Evolutionary conservation across 805 yeast genomes (phyloP), one percentile per base, ranked within the genome.

Genomic region (Kuraishia molischiana): DNA sequence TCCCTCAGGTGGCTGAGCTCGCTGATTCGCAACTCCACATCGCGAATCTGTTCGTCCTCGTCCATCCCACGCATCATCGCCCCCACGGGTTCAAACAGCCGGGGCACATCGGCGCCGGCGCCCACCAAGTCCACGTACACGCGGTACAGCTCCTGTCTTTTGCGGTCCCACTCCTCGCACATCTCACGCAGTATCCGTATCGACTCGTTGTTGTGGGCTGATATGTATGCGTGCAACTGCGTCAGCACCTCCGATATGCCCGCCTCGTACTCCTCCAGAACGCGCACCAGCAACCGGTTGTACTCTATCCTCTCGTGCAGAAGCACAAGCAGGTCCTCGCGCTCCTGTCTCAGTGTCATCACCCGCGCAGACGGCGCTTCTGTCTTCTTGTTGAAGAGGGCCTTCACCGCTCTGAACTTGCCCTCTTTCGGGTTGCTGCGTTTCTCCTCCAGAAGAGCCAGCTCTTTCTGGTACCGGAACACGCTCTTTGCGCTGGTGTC

Each of bases 261-360:
- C 20, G n/a, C 28, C 24, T 44, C 44, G 34, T 41, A 44, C 14
- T 39, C 43, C 14, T 24, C 38, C 4, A 44, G 24, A n/a, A 38
- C 13, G 5, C 18, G 29, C 14, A 41, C 21, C 14, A 37, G 20
- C 15, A 24, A 37, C 21, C 28, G 21, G 15, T 40, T 43, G 37
- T 40, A 43, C 4, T 32, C n/a, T 10, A 34, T 13, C 22, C 41
- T 38, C 19, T 43, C 39, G 4, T 21, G 18, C 11, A 36, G 11
- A 20, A 40, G 24, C 9, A 19, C 15, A 8, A 15, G 18, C 15
- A 38, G 19, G n/a, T 33, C 19, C 26, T 19, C 17, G 15, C 26
- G 26, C 24, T 38, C 40, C 17, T 20, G 24, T 28, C 28, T 14
- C 21, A 38, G 29, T 3, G 13, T 19, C 3, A 11, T 24, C 3